Base-by-base conservation (phyloP, 2,329 filamentous ascomycete genomes). In the Claviceps sp. region DNA sequence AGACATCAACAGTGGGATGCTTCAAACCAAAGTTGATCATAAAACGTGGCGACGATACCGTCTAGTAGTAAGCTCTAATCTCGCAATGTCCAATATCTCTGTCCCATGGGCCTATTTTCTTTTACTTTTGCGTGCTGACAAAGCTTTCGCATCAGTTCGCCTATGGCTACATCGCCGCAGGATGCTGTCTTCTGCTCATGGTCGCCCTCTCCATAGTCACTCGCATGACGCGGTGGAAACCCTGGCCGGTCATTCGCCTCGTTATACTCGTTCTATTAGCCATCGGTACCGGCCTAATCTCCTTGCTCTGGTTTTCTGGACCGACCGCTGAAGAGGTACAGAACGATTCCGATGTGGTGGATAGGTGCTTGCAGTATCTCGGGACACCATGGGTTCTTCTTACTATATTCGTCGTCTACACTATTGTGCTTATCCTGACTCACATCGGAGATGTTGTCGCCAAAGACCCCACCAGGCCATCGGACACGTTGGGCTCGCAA, bases 131-230 rank as follows among this genome's bases (percentile, higher is more conserved):
- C 0, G 1, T n/a, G n/a, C 16, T 41, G 3, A 42, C n/a, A 22
- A 14, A 14, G 14, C 42, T 45, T 37, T 16, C 10, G 24, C 24
- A n/a, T 14, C 38, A 68, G 65, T 69, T 69, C 51, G 58, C 62
- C 17, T 68, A 65, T 47, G 64, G 61, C 6, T 70, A 67, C 48
- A 56, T 69, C 34, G 59, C 63, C 13, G 62, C 62, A 3, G 67
- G 65, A 0, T 48, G 58, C 48, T 62, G 63, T 22, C 57, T 69
- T 24, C 55, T 64, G 22, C 54, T 69, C 14, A 63, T 69, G 61
- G 57, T 60, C 1, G 4, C 61, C 5, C 61, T 70, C 7, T 58
- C 63, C 41, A 50, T 65, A 41, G 49, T 68, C 38, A 58, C 65
- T 1, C 63, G 65, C 22, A 61, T 58, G 1, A 60, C 58, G 3